These are phyloP conservation scores for Ramaria sp. DNA, from an alignment of 768 basidiomycete species.

Conservation along the genomic window DNA sequence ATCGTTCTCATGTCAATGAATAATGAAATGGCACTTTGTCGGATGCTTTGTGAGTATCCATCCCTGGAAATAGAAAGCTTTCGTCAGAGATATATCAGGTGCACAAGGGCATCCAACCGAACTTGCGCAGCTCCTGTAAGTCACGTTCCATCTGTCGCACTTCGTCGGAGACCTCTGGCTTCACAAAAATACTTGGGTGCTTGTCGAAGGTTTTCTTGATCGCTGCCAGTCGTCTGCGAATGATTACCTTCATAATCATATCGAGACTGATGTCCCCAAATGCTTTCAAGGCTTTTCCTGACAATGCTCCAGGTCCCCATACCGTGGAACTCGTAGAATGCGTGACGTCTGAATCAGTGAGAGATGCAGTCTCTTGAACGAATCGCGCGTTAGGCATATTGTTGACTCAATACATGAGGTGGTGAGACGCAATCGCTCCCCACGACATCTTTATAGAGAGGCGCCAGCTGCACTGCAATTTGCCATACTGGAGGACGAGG, in stretches of 20 bases:
- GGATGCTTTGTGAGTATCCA: background rate
- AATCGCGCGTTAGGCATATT: background rate
- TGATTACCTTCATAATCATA: background rate
- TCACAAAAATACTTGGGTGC: background rate
- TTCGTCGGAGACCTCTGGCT: background rate
- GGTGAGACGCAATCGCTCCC: background rate
- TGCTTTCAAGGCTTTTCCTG: background rate
- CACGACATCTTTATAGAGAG: background rate
- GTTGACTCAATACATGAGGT: background rate
- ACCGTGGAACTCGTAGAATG: background rate
- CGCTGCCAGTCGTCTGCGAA: background rate
- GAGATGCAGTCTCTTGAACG: background rate
- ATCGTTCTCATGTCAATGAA: slow-evolving; percentile 1
- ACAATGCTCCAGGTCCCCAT: slow-evolving; percentile 2
- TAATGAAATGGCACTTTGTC: background rate
- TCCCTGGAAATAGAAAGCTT: background rate
- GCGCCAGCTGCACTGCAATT: background rate
- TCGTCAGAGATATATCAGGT: background rate
- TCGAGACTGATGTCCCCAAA: background rate
- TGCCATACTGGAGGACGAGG: too few relatives aligned
- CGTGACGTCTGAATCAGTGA: background rate
- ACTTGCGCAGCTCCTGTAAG: background rate
- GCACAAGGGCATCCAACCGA: background rate
- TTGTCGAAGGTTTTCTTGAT: slow-evolving; percentile 1
- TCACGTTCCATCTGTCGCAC: background rate